Percentiles rank a stretch among this genome's conserved stretches.
phyloP scores from a whole-genome alignment of 345 rosid species.

The Salix viminalis region DNA sequence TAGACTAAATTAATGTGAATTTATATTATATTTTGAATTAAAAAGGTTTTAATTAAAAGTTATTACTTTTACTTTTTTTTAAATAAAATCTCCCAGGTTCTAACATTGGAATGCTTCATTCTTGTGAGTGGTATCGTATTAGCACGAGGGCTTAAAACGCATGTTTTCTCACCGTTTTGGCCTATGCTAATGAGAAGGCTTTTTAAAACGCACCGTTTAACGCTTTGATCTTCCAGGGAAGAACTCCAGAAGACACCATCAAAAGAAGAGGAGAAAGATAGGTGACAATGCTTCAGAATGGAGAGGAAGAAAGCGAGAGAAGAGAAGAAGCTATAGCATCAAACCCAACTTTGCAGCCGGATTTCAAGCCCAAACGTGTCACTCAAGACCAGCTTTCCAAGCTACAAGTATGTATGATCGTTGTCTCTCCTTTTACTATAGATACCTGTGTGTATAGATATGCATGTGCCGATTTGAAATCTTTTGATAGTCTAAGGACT shows the following conservation, averaged over 20 bases:
- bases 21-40: no score
- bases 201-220: neutral
- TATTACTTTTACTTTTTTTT: no score
- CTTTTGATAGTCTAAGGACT: neutral
- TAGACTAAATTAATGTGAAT: no score
- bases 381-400: conserved; percentile 48
- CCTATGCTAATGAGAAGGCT: neutral
- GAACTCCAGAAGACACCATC: neutral
- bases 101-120: no score
- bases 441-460: no score
- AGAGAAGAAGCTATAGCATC: conserved; percentile 57
- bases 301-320: conserved; percentile 40
- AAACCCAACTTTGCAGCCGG: conserved; percentile 32
- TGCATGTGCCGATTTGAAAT: neutral
- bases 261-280: neutral
- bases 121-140: no score
- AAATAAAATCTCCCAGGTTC: no score
- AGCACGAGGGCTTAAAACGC: neutral
- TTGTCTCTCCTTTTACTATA: no score
- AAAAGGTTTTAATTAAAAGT: no score
- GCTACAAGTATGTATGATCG: conserved; percentile 38
- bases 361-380: conserved; percentile 38
- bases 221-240: neutral
- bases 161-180: neutral
- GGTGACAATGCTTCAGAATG: neutral